Base-by-base conservation (phyloP, 208 protist genomes). In the Trypanosoma boissoni region DNA sequence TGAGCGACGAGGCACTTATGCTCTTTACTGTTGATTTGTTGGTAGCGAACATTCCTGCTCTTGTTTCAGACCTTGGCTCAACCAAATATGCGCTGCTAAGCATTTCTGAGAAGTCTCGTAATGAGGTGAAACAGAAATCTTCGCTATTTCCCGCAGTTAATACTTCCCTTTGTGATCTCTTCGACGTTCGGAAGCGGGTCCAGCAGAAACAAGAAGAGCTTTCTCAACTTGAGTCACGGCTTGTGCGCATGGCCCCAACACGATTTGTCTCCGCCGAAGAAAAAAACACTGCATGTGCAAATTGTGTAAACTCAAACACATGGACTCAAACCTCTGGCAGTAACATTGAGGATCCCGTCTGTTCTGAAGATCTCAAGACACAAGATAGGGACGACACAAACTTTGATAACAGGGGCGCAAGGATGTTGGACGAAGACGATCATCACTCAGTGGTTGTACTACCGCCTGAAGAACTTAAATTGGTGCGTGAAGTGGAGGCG, bases 21-120 rank as follows among this genome's bases (percentile, higher is more conserved):
- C 31, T 87, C 12, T 87, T 91, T 34, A 78, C 76, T 44, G 60
- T 58, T 0, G 79, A 91, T 54, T 58, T 91, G 0, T 44, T 91
- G n/a, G 58, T 91, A 12, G 76, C 75, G 10, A 91, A 91, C 49
- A 80, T 77, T 42, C 73, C 80, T 0, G 59, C 64, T 9, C 61
- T 91, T 26, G 54, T 87, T 26, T 53, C 79, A 14, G 83, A 91
- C 34, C 65, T 91, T 20, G 70, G 70, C 50, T 87, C 79, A 2
- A 74, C 80, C n/a, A 84, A 84, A 52, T 83, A 91, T 64, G 63
- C 83, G 1, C 68, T 91, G 6, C 64, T 91, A 24, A 85, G 77
- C 48, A 79, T 91, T 39, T 81, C 79, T 0, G 72, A 82, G 2
- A 91, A 86, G 62, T 80, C 52, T 1, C 53, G 80, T 20, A 84